These are phyloP conservation scores for Martensiomyces pterosporus DNA, from an alignment of 192 early-diverging fungal genomes.

Conservation along the genomic window DNA sequence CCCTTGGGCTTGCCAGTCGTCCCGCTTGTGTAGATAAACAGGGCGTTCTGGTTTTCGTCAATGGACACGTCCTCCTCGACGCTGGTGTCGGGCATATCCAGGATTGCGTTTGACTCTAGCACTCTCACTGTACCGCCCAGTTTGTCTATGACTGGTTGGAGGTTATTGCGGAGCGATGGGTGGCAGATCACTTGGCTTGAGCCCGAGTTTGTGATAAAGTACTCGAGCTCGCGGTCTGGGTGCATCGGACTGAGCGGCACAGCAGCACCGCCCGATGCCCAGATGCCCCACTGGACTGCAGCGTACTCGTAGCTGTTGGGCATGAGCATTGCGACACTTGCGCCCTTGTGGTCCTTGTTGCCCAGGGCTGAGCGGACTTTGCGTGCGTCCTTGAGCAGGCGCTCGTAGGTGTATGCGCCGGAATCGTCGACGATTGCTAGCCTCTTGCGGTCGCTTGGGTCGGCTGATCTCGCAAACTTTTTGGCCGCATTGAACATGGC, in stretches of 20 bases:
- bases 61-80: conserved; percentile 10
- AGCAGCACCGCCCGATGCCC: conserved; percentile 74
- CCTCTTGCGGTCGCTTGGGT: conserved; percentile 6
- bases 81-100: conserved; percentile 3
- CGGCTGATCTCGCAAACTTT: conserved; percentile 12
- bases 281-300: conserved; percentile 66
- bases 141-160: conserved; percentile 35
- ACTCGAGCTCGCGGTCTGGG: conserved; percentile 70
- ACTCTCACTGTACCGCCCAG: conserved; percentile 15
- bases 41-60: conserved; percentile 51
- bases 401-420: conserved; percentile 34
- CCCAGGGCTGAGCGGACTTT: conserved; percentile 33
- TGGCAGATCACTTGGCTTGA: conserved; percentile 60
- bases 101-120: conserved; percentile 18
- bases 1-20: conserved; percentile 76
- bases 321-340: conserved; percentile 46
- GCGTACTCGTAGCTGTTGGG: conserved; percentile 65
- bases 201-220: conserved; percentile 67
- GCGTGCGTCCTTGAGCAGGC: conserved; percentile 37
- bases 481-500: conserved; percentile 40
- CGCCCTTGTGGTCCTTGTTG: conserved; percentile 17
- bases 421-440: conserved; percentile 37
- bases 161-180: conserved; percentile 24
- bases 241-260: conserved; percentile 73
- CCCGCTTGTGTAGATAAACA: conserved; percentile 79